Conservation (phyloP, 2,329 filamentous ascomycete species). For the Pseudopyrenochaeta lycopersici region DNA sequence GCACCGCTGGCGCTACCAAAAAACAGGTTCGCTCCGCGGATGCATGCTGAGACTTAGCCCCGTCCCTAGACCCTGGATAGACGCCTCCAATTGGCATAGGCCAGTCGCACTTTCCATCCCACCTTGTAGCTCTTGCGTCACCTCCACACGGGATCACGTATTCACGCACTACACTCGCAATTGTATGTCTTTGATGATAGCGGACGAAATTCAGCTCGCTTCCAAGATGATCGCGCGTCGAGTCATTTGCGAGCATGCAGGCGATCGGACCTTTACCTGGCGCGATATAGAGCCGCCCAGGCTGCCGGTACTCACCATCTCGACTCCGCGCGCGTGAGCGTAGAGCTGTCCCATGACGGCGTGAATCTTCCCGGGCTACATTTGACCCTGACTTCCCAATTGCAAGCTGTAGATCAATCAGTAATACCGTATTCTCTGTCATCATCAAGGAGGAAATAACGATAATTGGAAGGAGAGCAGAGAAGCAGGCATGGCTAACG, state of each 20-base stretch:
- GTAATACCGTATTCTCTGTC: neutral
- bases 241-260: neutral
- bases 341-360: neutral
- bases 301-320: neutral
- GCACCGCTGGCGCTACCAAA: neutral
- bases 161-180: neutral
- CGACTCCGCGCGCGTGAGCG: neutral
- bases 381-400: neutral
- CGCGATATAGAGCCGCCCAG: conserved; percentile 1
- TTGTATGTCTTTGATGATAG: neutral
- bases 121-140: conserved; percentile 14
- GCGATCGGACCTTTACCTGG: conserved; percentile 1
- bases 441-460: neutral
- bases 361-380: neutral
- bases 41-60: neutral
- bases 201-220: neutral
- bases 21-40: neutral
- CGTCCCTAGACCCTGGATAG: neutral
- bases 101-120: neutral
- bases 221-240: neutral
- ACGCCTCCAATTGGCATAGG: conserved; percentile 1
- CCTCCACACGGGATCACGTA: conserved; percentile 18
- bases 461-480: neutral
- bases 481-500: conserved; percentile 5
- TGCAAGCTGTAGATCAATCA: neutral